Conservation (phyloP, 495 filamentous ascomycete species). For the Copromyces sp. region DNA sequence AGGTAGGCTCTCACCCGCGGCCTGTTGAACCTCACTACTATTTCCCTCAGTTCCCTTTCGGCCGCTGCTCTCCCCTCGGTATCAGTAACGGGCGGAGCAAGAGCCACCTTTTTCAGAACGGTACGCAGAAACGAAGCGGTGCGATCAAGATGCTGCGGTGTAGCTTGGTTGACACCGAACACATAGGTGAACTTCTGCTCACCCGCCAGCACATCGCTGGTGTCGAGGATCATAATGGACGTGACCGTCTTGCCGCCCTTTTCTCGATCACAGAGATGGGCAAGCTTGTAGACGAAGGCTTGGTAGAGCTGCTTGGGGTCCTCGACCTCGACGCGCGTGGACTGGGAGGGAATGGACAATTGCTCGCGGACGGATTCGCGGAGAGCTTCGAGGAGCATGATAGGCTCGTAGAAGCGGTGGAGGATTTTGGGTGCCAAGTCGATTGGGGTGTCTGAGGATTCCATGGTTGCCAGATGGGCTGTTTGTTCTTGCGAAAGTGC, state of each 20-base stretch:
- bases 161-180: constrained; percentile 13
- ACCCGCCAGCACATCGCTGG: neutral
- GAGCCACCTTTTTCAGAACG: neutral
- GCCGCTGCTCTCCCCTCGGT: neutral
- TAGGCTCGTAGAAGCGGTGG: neutral
- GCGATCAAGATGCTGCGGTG: neutral
- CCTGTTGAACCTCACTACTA: neutral
- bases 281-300: constrained; percentile 21
- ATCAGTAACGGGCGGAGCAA: neutral
- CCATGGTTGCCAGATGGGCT: neutral
- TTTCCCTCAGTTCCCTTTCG: neutral
- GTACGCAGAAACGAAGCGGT: neutral
- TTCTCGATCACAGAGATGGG: constrained; percentile 16
- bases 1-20: neutral
- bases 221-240: constrained; percentile 9
- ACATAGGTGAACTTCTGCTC: constrained; percentile 9
- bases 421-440: neutral
- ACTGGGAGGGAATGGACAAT: neutral
- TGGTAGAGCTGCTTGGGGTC: constrained; percentile 8
- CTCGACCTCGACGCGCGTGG: neutral
- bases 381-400: neutral
- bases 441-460: neutral
- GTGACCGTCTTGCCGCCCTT: constrained; percentile 14
- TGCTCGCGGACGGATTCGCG: fast-evolving
- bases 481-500: neutral